Percentiles rank a stretch among this genome's conserved stretches.
Evolutionary conservation across 106 monocot species (phyloP).

Genomic region (Dioscorea zingiberensis): DNA sequence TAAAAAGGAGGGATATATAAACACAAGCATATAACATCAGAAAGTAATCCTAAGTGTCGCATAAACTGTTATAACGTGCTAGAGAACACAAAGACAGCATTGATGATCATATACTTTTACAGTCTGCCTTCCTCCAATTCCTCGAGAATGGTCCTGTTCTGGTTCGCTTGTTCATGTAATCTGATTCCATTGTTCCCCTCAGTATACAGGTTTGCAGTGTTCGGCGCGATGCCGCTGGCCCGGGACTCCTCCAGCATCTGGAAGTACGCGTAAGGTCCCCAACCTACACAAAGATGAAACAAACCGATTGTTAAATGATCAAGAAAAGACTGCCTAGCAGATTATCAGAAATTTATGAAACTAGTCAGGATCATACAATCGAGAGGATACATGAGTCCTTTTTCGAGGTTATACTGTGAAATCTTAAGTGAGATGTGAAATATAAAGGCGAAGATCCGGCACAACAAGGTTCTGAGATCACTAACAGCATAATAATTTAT

Average conservation of each 20-base stretch:
- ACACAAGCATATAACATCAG: no score
- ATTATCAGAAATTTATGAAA: neutral
- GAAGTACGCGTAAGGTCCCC: constrained; percentile 39
- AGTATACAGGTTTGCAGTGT: constrained; percentile 4
- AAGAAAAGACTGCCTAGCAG: neutral
- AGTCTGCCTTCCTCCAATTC: constrained; percentile 19
- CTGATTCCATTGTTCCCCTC: neutral
- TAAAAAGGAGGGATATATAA: no score
- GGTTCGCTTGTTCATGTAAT: neutral
- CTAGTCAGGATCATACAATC: neutral
- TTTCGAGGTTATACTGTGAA: neutral
- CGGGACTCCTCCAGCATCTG: constrained; percentile 27
- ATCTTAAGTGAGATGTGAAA: no score
- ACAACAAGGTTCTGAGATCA: no score
- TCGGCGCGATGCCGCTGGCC: neutral
- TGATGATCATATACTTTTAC: neutral
- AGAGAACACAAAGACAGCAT: no score
- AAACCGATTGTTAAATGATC: neutral
- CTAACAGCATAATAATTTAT: no score
- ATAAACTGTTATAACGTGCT: no score
- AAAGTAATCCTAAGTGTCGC: no score
- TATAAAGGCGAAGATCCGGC: no score
- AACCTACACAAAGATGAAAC: constrained; percentile 15
- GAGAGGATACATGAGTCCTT: neutral
- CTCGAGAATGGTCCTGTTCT: neutral